Evolutionary conservation across 805 yeast genomes (phyloP), one percentile per base, ranked within the genome.

Genomic region (Komagataella ulmi): DNA sequence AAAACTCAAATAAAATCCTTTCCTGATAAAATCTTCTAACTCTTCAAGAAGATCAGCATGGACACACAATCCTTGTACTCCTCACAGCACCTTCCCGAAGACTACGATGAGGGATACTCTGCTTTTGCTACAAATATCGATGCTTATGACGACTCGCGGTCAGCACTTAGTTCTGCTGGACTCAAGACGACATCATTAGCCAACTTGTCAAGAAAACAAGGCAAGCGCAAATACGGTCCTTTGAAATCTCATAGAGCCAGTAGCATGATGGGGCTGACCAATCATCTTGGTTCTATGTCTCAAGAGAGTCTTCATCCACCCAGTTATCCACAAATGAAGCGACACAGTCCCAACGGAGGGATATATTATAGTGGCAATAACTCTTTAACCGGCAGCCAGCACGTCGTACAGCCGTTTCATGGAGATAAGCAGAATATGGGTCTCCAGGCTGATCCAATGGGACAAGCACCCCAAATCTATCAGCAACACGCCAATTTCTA

Each of bases 401-500:
- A 30, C 12, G 10, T 30, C 8, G n/a, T 14, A 30, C 40, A 30
- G 8, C 40, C 40, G 1, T 8, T 30, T 8, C 40, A 30, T 4
- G 40, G 40, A 30, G 10, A 30, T 30, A 10, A 30, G 14, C 40
- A 30, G 5, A 30, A 30, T 30, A 30, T 30, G 40, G 40, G 40
- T 8, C 40, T 30, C n/a, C 40, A 30, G 40, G 40, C 40, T 30
- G 40, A 30, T 30, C 40, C 40, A 14, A 30, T 30, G 14, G 40
- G 40, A 14, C 40, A 10, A 30, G 52, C 12, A 47, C 55, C 14
- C 18, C 44, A 5, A 18, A 36, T 3, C 50, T 56, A 52, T 51
- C 47, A 50, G 55, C 12, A 49, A 44, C 10, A 45, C 53, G 8
- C 51, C 49, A 44, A 55, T 55, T 17, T 44, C 49, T 5, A 54